Base-by-base conservation (phyloP, 805 yeast genomes). In the Candida easanensis region DNA sequence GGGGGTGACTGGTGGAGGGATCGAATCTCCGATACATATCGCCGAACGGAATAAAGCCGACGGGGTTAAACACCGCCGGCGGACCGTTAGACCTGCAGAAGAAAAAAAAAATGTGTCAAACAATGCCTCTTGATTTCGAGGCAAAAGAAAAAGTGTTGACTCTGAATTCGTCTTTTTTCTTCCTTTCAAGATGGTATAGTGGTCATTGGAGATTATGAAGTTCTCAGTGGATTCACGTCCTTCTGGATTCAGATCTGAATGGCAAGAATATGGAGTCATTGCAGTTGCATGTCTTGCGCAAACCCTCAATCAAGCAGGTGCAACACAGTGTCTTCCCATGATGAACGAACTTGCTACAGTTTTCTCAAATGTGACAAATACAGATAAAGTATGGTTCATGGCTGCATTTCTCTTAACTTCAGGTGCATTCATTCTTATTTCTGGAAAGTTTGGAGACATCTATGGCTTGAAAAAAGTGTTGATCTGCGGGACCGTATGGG, bases 381-480 rank as follows among this genome's bases (percentile, higher is more conserved):
- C 50, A 5, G 65, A 68, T 36, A 69, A 72, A 43, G 68, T 50
- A 3, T 82, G 95, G 93, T 77, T 79, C 56, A 72, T 80, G 70
- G 88, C 89, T 2, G 75, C 87, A 0, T 83, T 77, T 57, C 80
- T 88, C 0, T 62, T 85, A 42, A 78, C 88, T 0, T 77, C 83
- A 5, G 91, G 91, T 11, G 82, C 91, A 0, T 79, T 84, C 48
- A 84, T 85, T 39, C 60, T 85, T 28, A 66, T 80, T 4, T 74
- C 84, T 28, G 93, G 93, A 8, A 70, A 81, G 38, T 56, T 83
- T 36, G 93, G 95, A 26, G 95, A 85, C 54, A 65, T 84, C 11
- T 78, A 76, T 51, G 93, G 93, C 0, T 66, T 82, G 41, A 80
- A 78, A 45, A 64, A 58, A 32, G 61, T 78, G n/a, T 68, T 81